Evolutionary conservation across 2,329 filamentous ascomycete genomes (phyloP).

Genomic region (Botrytis medusae): DNA sequence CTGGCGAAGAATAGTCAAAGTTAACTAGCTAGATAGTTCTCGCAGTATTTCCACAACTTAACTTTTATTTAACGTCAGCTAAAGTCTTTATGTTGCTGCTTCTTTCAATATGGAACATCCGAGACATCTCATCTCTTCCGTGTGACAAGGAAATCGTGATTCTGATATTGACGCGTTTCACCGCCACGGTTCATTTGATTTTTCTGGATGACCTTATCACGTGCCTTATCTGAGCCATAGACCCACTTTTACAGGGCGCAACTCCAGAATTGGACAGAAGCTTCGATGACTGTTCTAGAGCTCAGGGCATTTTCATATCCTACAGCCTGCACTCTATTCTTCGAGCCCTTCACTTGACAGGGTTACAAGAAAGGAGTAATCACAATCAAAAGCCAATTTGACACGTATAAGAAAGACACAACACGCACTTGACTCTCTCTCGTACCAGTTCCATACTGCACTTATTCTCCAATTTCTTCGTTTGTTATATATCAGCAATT

Average conservation of each 20-base stretch:
- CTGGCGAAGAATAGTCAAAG: background rate
- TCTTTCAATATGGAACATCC: background rate
- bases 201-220: background rate
- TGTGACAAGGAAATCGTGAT: background rate
- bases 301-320: constrained; percentile 7
- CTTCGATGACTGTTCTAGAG: constrained; percentile 18
- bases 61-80: background rate
- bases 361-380: background rate
- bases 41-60: background rate
- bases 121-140: background rate
- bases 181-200: background rate
- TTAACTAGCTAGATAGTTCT: background rate
- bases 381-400: background rate
- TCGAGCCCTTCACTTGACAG: constrained; percentile 12
- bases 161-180: background rate
- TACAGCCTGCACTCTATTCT: background rate
- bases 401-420: background rate
- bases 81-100: background rate
- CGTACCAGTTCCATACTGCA: background rate
- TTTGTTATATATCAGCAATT: constrained; percentile 2
- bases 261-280: constrained; percentile 17
- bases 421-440: background rate
- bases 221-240: background rate
- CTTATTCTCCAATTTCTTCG: background rate
- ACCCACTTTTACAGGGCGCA: background rate